phyloP scores from a whole-genome alignment of 2,329 filamentous ascomycete genomes.

The Nemania diffusa region DNA sequence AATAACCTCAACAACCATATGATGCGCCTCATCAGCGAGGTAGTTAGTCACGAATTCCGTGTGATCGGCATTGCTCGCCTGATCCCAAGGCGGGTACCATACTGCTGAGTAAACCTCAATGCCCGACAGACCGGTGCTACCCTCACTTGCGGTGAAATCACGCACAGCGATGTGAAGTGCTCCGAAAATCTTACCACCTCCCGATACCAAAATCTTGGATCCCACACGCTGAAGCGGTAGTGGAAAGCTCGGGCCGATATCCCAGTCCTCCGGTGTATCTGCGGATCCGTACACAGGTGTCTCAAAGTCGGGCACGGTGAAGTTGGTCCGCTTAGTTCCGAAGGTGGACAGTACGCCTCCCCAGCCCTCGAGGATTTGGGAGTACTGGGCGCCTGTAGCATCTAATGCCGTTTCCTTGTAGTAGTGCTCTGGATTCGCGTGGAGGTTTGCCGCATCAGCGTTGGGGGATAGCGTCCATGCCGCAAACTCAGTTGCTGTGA shows the following conservation, averaged over 20 bases:
- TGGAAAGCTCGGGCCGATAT: conserved; percentile 26
- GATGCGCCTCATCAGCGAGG: conserved; percentile 36
- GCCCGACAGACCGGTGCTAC: conserved; percentile 25
- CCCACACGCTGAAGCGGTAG: conserved; percentile 32
- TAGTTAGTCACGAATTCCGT: conserved; percentile 30
- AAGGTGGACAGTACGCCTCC: conserved; percentile 34
- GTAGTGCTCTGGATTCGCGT: conserved; percentile 38
- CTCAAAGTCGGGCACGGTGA: conserved; percentile 33
- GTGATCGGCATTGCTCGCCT: conserved; percentile 13
- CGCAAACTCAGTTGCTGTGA: conserved; percentile 32
- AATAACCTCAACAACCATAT: conserved; percentile 40
- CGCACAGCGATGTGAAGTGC: conserved; percentile 38
- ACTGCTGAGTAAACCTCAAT: conserved; percentile 38
- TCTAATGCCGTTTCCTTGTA: conserved; percentile 31
- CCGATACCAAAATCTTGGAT: conserved; percentile 27
- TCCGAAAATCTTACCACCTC: conserved; percentile 28
- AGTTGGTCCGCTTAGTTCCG: conserved; percentile 36
- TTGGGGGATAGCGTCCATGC: conserved; percentile 32
- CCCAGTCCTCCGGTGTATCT: conserved; percentile 29
- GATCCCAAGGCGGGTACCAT: conserved; percentile 38
- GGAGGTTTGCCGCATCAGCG: conserved; percentile 31
- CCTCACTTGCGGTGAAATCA: conserved; percentile 29
- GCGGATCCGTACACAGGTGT: conserved; percentile 32
- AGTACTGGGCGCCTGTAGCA: conserved; percentile 20
- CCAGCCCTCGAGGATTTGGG: conserved; percentile 37